Evolutionary conservation across 306 rosid genomes (phyloP).

Genomic region (Fagus sylvatica): DNA sequence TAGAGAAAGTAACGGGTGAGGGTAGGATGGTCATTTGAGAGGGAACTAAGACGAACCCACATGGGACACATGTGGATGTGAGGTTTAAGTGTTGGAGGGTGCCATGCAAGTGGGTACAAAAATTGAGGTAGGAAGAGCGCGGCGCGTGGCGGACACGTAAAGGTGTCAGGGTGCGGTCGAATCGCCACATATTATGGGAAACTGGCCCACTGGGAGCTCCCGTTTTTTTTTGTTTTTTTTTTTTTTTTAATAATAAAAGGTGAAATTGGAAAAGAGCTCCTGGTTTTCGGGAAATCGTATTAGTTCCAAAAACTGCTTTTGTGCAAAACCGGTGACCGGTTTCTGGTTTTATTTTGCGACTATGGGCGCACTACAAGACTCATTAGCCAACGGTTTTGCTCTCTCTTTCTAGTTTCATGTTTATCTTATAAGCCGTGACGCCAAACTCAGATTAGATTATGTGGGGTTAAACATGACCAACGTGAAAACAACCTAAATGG

Average conservation of each 20-base stretch:
- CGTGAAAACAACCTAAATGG: background rate
- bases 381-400: constrained; percentile 46
- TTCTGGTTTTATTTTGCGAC: constrained; percentile 46
- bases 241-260: too few relatives aligned
- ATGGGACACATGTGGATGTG: constrained; percentile 17
- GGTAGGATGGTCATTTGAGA: background rate
- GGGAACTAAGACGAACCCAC: background rate
- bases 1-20: background rate
- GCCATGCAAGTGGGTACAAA: constrained; percentile 79
- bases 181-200: constrained; percentile 78
- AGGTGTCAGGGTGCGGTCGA: constrained; percentile 64
- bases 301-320: constrained; percentile 25
- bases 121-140: constrained; percentile 2
- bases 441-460: background rate
- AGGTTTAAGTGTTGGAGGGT: background rate
- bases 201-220: constrained; percentile 30
- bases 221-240: background rate
- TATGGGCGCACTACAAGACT: constrained; percentile 50
- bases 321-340: constrained; percentile 40
- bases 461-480: constrained; percentile 1
- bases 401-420: background rate
- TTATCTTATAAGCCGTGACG: constrained; percentile 6
- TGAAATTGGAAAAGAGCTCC: constrained; percentile 49
- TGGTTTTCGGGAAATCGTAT: constrained; percentile 71
- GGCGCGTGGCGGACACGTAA: constrained; percentile 69